Conservation (phyloP, 2,329 filamentous ascomycete species). For the Cladosporium velox region DNA sequence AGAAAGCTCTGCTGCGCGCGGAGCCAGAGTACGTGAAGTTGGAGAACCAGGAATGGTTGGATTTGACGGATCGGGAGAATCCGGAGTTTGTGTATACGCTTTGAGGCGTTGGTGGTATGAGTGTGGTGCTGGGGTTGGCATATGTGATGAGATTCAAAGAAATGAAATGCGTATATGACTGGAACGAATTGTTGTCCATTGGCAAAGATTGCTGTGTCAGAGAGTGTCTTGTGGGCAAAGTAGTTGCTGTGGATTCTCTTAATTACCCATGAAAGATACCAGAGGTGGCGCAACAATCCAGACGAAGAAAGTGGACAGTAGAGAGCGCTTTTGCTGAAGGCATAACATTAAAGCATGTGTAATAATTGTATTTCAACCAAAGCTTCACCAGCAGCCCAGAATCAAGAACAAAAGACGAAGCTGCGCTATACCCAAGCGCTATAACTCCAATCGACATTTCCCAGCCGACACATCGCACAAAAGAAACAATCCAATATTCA, state of each 20-base stretch:
- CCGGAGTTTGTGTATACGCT: conserved; percentile 59
- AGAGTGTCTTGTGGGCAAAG: too few species aligned
- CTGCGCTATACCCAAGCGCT: neutral
- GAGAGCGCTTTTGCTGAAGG: neutral
- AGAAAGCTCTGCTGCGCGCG: conserved; percentile 57
- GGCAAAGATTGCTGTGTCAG: too few species aligned
- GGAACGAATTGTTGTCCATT: too few species aligned
- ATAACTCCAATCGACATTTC: neutral
- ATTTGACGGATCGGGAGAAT: conserved; percentile 67
- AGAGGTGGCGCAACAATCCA: too few species aligned
- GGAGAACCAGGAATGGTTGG: conserved; percentile 66
- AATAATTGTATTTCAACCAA: neutral
- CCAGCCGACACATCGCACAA: neutral
- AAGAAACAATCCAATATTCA: neutral
- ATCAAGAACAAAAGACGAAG: neutral
- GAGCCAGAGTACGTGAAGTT: conserved; percentile 60
- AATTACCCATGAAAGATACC: too few species aligned
- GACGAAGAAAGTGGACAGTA: too few species aligned
- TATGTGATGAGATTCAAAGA: too few species aligned
- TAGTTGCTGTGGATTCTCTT: too few species aligned
- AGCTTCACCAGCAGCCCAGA: neutral
- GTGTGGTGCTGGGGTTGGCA: too few species aligned
- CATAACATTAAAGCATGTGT: neutral
- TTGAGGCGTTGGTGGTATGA: neutral
- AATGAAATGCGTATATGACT: too few species aligned